Conservation (phyloP, 148 eudicot genomes). For the Cornus florida region DNA sequence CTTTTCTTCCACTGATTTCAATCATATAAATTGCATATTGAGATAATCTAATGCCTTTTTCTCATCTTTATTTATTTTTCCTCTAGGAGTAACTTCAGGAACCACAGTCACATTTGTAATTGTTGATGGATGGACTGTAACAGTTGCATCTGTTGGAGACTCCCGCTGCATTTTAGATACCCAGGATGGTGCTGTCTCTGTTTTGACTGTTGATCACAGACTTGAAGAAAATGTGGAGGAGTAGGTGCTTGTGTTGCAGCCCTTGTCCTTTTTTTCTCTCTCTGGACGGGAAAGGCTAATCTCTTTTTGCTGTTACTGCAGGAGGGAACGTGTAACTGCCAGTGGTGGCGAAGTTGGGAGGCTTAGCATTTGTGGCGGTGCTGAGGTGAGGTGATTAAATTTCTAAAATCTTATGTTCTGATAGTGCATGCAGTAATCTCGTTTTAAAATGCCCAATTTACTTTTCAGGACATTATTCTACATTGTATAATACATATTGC, state of each 20-base stretch:
- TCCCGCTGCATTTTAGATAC: slow-evolving; percentile 87
- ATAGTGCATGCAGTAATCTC: neutral
- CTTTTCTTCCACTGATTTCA: neutral
- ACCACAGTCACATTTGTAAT: slow-evolving; percentile 76
- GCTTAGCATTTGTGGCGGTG: slow-evolving; percentile 71
- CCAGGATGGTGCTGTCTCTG: slow-evolving; percentile 42
- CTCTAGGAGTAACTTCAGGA: slow-evolving; percentile 83
- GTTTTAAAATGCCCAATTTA: neutral
- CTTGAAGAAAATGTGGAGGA: slow-evolving; percentile 87
- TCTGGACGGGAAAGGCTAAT: slow-evolving; percentile 9
- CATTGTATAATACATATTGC: neutral
- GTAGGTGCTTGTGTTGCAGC: slow-evolving; percentile 30
- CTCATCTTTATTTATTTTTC: neutral
- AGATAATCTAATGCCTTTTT: neutral
- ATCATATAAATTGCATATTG: too few relatives aligned
- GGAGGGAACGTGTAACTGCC: slow-evolving; percentile 32
- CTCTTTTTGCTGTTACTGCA: neutral
- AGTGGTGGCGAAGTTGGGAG: slow-evolving; percentile 95
- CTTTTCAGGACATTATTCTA: neutral
- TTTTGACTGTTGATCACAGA: slow-evolving; percentile 81
- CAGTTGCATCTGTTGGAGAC: slow-evolving; percentile 92
- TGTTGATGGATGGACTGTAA: slow-evolving; percentile 82
- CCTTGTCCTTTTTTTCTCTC: neutral
- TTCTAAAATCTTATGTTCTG: neutral
- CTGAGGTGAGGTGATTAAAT: slow-evolving; percentile 31